Evolutionary conservation across 2,329 filamentous ascomycete species (phyloP).

Genomic region (Penicillium expansum): DNA sequence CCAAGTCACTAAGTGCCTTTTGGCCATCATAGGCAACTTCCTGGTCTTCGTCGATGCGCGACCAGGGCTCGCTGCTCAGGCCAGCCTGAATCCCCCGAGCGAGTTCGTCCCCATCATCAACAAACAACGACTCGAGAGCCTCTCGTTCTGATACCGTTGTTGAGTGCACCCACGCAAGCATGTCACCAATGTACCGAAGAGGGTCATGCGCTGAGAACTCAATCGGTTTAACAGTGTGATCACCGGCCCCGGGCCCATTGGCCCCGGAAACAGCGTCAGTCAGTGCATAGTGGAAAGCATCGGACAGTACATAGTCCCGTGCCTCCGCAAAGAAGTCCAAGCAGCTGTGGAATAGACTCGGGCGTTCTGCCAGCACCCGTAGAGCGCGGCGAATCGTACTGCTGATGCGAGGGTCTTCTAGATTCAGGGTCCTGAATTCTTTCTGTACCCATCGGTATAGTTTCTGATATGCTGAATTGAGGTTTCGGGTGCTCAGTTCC

Average conservation of each 20-base stretch:
- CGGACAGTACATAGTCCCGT: conserved; percentile 78
- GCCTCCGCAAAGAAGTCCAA: conserved; percentile 91
- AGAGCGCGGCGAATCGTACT: conserved; percentile 78
- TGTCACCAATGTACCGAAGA: conserved; percentile 88
- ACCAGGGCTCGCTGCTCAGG: conserved; percentile 80
- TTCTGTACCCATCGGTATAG: conserved; percentile 93
- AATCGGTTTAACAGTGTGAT: conserved; percentile 76
- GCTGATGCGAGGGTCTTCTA: conserved; percentile 92
- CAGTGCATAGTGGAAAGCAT: conserved; percentile 83
- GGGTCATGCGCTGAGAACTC: conserved; percentile 91
- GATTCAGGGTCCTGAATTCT: conserved; percentile 86
- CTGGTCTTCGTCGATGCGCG: conserved; percentile 59
- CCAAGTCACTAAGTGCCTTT: conserved; percentile 77
- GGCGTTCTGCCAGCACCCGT: conserved; percentile 82
- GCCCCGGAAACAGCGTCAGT: conserved; percentile 63
- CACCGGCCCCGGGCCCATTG: conserved; percentile 48
- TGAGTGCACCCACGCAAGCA: conserved; percentile 96
- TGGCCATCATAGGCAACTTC: conserved; percentile 69
- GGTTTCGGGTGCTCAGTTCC: conserved; percentile 80
- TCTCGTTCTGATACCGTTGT: conserved; percentile 91
- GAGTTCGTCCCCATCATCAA: conserved; percentile 85
- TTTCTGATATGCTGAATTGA: conserved; percentile 91
- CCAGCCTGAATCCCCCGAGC: conserved; percentile 77
- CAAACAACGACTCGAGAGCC: conserved; percentile 85
- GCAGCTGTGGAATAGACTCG: conserved; percentile 87